Percentiles rank a stretch among this genome's conserved stretches.
phyloP scores from a whole-genome alignment of 2,329 filamentous ascomycete species.

The Pseudocercospora macadamiae region DNA sequence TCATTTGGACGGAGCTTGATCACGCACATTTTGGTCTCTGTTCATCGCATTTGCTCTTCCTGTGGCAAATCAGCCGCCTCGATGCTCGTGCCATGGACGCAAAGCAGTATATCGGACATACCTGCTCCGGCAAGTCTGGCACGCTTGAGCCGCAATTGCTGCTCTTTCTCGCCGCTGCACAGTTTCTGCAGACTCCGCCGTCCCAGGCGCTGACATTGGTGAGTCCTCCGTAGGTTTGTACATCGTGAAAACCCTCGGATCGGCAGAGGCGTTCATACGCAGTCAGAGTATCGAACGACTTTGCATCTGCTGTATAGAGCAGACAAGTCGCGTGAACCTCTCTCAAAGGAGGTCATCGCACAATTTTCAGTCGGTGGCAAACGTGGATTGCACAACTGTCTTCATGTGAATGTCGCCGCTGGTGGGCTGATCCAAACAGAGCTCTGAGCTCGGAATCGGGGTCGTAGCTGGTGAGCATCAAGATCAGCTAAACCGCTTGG shows the following conservation, averaged over 20 bases:
- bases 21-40: slow-evolving; percentile 59
- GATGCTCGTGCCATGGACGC: not conserved
- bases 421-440: too few species aligned
- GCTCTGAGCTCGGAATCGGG: too few species aligned
- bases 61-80: slow-evolving; percentile 29
- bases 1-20: not conserved
- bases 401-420: too few species aligned
- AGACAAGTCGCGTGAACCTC: not conserved
- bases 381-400: not conserved
- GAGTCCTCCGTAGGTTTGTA: slow-evolving; percentile 1
- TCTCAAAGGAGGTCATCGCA: not conserved
- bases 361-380: not conserved
- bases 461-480: too few species aligned
- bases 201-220: slow-evolving; percentile 21
- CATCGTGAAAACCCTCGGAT: not conserved
- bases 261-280: not conserved
- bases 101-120: too few species aligned
- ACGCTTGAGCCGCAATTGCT: slow-evolving; percentile 58
- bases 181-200: slow-evolving; percentile 21
- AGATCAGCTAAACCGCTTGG: too few species aligned
- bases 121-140: slow-evolving; percentile 59
- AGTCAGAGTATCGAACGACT: not conserved
- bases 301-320: not conserved
- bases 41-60: slow-evolving; percentile 69
- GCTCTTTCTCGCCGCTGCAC: slow-evolving; percentile 48